Base-by-base conservation (phyloP, 129 eudicot species). In the Saussurea involucrata region DNA sequence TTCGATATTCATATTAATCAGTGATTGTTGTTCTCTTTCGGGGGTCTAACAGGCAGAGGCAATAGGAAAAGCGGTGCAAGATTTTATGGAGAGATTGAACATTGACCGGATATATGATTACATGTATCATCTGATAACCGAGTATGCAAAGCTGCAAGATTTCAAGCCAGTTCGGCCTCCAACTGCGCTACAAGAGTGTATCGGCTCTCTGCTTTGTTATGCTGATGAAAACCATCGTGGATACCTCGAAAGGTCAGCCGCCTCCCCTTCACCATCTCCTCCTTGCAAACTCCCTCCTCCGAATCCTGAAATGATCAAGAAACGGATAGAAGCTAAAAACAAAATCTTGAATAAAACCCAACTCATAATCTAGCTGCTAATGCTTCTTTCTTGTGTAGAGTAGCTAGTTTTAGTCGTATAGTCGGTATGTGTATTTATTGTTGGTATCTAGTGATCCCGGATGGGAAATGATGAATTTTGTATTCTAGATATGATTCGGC, bases 91-190 rank as follows among this genome's bases (percentile, higher is more conserved):
- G 33, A 76, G 78, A 42, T 33, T 92, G 71, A 89, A 63, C 68
- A 92, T 89, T 79, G 88, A 87, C 22, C 79, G 85, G 4, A 72
- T 92, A 6, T 92, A 92, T 55, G 97, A 92, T 66, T 89, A 92
- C 76, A 92, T 92, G 93, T 89, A 32, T 81, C 96, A 92, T 79
- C 85, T 92, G 18, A 55, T 89, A 18, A 44, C 57, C 0, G 87
- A 87, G 78, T 92, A 92, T 55, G 75, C 97, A 11, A 92, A 86
- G 78, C 82, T 92, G 66, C 85, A 61, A 75, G 83, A 83, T 63
- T 92, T 89, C 69, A 78, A 69, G 83, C 97, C 96, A 0, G 73
- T 67, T 31, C 81, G 71, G 44, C 96, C 97, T 76, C 18, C 86
- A 40, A 76, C 78, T 65, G 87, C 96, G 25, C 63, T 69, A 58